A percentile compares a stretch with the other conserved stretches of the same genome.
Evolutionary conservation across 1,139 yeast genomes (phyloP).

Genomic region (Blastobotrys ciferrii): DNA sequence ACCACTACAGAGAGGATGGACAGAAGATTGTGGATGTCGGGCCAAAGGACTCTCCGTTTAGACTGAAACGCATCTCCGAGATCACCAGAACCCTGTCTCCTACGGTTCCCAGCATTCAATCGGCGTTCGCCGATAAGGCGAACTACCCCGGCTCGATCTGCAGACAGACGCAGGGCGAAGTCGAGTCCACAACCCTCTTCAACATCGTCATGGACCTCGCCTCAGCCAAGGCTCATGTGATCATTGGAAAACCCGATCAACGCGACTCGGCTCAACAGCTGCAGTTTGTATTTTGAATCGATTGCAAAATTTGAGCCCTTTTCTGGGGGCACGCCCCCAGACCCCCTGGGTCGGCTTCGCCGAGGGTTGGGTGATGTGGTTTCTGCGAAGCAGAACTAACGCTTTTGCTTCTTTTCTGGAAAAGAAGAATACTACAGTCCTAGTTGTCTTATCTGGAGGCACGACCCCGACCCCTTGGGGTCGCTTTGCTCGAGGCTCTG

Average conservation of each 20-base stretch:
- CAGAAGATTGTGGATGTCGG: constrained; percentile 12
- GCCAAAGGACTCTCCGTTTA: constrained; percentile 21
- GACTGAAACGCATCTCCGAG: constrained; percentile 22
- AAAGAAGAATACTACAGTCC: no score
- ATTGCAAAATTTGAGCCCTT: background rate
- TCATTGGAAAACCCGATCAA: constrained; percentile 22
- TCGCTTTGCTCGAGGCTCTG: no score
- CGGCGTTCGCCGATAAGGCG: constrained; percentile 22
- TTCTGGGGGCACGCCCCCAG: background rate
- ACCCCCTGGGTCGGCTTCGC: background rate
- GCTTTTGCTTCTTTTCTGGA: no score
- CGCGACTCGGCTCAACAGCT: background rate
- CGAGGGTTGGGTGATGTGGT: no score
- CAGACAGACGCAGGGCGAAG: constrained; percentile 16
- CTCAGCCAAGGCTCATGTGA: constrained; percentile 18
- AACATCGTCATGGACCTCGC: constrained; percentile 27
- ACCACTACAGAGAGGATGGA: constrained; percentile 20
- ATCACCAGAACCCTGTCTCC: constrained; percentile 18
- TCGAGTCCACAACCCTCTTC: constrained; percentile 22
- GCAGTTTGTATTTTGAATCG: background rate
- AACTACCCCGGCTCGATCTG: constrained; percentile 26
- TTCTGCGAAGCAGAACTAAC: no score
- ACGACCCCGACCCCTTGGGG: no score
- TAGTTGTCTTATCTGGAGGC: no score
- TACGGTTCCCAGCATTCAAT: constrained; percentile 17